Conservation (phyloP, 2,329 filamentous ascomycete genomes). For the Lecanicillium sp. region DNA sequence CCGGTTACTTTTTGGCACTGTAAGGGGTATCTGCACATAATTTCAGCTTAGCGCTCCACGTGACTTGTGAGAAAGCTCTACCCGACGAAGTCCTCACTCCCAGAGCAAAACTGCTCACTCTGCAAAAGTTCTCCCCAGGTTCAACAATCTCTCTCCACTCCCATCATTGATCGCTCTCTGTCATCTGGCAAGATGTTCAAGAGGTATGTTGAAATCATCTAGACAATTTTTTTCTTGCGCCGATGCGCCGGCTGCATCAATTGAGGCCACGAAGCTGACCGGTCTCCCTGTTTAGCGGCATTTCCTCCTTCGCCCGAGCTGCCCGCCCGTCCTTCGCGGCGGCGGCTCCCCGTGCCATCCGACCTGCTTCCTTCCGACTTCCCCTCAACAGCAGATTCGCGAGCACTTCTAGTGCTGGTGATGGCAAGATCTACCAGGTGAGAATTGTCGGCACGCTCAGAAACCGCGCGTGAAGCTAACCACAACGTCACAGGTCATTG, state of each 20-base stretch:
- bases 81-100: constrained; percentile 36
- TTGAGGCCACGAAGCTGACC: constrained; percentile 32
- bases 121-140: constrained; percentile 43
- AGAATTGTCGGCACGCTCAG: constrained; percentile 22
- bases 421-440: constrained; percentile 66
- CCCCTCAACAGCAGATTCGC: constrained; percentile 53
- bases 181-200: constrained; percentile 76
- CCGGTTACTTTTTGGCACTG: constrained; percentile 6
- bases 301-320: constrained; percentile 58
- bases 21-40: constrained; percentile 12
- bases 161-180: constrained; percentile 56
- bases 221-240: constrained; percentile 24
- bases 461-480: constrained; percentile 25
- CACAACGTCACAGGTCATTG: constrained; percentile 77
- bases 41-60: constrained; percentile 25
- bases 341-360: constrained; percentile 50
- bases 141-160: constrained; percentile 52
- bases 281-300: constrained; percentile 47
- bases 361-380: constrained; percentile 50
- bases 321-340: constrained; percentile 56
- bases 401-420: constrained; percentile 50
- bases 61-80: constrained; percentile 38
- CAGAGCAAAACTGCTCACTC: constrained; percentile 45
- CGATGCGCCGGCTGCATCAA: constrained; percentile 28
- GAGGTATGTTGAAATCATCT: constrained; percentile 54